phyloP scores from a whole-genome alignment of 1,139 yeast species.

The Sugiyamaella japonica region DNA sequence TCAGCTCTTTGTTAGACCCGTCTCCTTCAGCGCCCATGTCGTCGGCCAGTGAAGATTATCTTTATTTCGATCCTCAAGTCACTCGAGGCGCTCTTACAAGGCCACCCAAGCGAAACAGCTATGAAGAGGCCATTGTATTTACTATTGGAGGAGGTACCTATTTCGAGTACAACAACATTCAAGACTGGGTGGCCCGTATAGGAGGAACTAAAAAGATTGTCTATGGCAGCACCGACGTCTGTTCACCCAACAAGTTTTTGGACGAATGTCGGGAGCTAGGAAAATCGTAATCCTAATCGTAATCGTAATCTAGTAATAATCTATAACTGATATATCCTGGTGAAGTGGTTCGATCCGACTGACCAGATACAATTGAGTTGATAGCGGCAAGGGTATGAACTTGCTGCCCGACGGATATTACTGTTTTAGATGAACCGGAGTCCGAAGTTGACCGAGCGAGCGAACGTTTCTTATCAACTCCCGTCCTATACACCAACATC shows the following conservation, averaged over 20 bases:
- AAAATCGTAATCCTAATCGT: constrained; percentile 5
- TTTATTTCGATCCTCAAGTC: constrained; percentile 82
- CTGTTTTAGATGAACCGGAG: too few species aligned
- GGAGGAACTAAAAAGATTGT: constrained; percentile 51
- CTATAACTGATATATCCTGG: too few species aligned
- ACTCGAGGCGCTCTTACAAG: constrained; percentile 87
- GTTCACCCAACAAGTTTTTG: constrained; percentile 75
- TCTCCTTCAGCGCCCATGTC: constrained; percentile 49
- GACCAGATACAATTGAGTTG: too few species aligned
- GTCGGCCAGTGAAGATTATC: constrained; percentile 72
- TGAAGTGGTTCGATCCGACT: too few species aligned
- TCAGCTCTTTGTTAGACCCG: constrained; percentile 91
- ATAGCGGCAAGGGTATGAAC: constrained; percentile 3
- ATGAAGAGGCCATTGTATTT: constrained; percentile 80
- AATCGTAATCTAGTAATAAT: too few species aligned
- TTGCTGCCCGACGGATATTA: too few species aligned
- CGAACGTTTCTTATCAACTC: too few species aligned
- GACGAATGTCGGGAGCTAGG: constrained; percentile 65
- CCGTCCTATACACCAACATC: too few species aligned
- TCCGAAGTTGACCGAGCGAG: too few species aligned
- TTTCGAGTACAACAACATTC: constrained; percentile 87
- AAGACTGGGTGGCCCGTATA: constrained; percentile 71
- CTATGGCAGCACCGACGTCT: constrained; percentile 84
- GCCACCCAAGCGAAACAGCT: constrained; percentile 82
- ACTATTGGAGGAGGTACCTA: constrained; percentile 97